These are phyloP conservation scores for Suhomyces ambrosiae DNA, from an alignment of 1,139 yeast genomes.

Conservation along the genomic window DNA sequence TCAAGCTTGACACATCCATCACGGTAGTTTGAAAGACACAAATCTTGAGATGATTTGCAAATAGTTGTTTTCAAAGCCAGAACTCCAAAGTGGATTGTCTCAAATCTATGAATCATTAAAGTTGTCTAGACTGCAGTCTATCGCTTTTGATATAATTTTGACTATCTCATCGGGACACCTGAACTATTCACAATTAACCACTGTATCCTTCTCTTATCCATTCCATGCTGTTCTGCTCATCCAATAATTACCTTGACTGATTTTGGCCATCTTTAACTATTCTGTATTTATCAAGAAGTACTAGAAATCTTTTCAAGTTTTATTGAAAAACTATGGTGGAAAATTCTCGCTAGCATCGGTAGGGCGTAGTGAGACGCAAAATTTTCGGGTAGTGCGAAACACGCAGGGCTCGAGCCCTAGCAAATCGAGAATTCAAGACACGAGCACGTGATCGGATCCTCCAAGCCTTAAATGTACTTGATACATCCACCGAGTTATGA, in stretches of 20 bases:
- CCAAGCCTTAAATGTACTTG: no score
- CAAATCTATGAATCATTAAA: no score
- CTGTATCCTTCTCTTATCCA: not conserved
- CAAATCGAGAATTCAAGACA: not conserved
- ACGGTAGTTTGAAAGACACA: no score
- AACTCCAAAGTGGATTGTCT: no score
- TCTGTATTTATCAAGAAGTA: constrained; percentile 14
- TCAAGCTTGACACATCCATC: no score
- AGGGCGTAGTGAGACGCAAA: constrained; percentile 9
- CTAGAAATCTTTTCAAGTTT: constrained; percentile 13
- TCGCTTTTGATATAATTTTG: not conserved
- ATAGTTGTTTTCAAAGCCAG: no score
- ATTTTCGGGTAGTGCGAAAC: constrained; percentile 17
- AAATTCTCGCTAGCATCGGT: constrained; percentile 11
- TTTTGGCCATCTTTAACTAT: constrained; percentile 56
- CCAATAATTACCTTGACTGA: constrained; percentile 57
- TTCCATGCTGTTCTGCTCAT: constrained; percentile 6
- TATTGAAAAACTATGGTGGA: constrained; percentile 11
- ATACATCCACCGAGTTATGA: no score
- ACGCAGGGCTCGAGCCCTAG: constrained; percentile 27
- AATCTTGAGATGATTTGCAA: no score
- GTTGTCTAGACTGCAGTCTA: not conserved
- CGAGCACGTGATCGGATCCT: constrained; percentile 1
- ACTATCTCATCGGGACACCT: not conserved
- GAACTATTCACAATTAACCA: not conserved